Evolutionary conservation across 1,284 basidiomycete species (phyloP).

Genomic region (Rhizoctonia solani): DNA sequence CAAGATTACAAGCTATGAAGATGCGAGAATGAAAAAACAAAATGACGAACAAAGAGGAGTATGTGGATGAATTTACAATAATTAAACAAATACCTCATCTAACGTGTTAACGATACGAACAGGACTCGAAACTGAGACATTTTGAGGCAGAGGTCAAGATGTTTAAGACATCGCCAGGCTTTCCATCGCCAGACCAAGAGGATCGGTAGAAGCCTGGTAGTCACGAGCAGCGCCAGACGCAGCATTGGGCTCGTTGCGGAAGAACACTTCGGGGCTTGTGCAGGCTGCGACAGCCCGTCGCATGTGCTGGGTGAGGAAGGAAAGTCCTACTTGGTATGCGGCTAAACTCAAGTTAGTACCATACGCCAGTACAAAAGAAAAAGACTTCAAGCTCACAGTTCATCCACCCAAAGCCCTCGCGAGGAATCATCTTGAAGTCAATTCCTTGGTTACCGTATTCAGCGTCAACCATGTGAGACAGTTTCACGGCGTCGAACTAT

Average conservation of each 20-base stretch:
- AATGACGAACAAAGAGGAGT: no score
- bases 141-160: no score
- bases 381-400: slow-evolving; percentile 61
- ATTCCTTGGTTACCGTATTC: slow-evolving; percentile 99
- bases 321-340: slow-evolving; percentile 91
- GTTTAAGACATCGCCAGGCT: slow-evolving; percentile 17
- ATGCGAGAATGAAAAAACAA: slow-evolving; percentile 2
- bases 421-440: slow-evolving; percentile 94
- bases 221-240: slow-evolving; percentile 27
- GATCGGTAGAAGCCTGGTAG: slow-evolving; percentile 55
- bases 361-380: neutral
- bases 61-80: slow-evolving; percentile 16
- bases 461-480: slow-evolving; percentile 94
- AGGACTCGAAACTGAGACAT: neutral
- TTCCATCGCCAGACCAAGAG: slow-evolving; percentile 74
- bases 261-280: slow-evolving; percentile 90
- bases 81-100: neutral
- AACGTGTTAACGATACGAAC: neutral
- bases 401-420: slow-evolving; percentile 98
- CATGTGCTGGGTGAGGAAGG: slow-evolving; percentile 94
- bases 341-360: slow-evolving; percentile 53
- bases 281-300: slow-evolving; percentile 91
- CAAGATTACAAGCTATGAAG: neutral
- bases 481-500: slow-evolving; percentile 92
- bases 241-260: slow-evolving; percentile 45